These are phyloP conservation scores for Kokia cookei DNA, from an alignment of 441 rosid genomes.

Conservation along the genomic window DNA sequence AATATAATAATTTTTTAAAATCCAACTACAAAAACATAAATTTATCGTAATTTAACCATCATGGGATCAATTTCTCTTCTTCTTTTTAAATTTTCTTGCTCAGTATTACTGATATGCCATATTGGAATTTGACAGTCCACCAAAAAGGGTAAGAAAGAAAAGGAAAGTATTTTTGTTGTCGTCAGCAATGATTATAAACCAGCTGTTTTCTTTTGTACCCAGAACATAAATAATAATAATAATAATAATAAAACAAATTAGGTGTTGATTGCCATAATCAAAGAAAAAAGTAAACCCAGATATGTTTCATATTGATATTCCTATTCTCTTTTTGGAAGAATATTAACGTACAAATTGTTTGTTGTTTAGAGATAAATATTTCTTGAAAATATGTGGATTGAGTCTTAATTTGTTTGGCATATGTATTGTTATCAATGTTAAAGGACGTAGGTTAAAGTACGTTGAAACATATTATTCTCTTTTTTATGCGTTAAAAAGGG, in stretches of 20 bases:
- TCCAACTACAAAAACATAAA: fast-evolving
- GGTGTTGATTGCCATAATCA: background rate
- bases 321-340: background rate
- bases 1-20: too few species aligned
- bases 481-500: too few species aligned
- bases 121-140: too few species aligned
- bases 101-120: too few species aligned
- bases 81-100: too few species aligned
- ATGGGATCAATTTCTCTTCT: too few species aligned
- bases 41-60: too few species aligned
- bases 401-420: too few species aligned
- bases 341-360: background rate
- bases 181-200: background rate
- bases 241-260: background rate
- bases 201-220: background rate
- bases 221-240: background rate
- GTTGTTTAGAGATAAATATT: background rate
- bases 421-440: too few species aligned
- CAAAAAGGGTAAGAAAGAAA: background rate
- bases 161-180: background rate
- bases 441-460: too few species aligned
- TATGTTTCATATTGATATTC: background rate
- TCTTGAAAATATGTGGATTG: too few species aligned
- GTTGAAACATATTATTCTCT: too few species aligned
- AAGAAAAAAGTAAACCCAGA: background rate